Base-by-base conservation (phyloP, 78 protist species). In the Dictyostelium purpureum region DNA sequence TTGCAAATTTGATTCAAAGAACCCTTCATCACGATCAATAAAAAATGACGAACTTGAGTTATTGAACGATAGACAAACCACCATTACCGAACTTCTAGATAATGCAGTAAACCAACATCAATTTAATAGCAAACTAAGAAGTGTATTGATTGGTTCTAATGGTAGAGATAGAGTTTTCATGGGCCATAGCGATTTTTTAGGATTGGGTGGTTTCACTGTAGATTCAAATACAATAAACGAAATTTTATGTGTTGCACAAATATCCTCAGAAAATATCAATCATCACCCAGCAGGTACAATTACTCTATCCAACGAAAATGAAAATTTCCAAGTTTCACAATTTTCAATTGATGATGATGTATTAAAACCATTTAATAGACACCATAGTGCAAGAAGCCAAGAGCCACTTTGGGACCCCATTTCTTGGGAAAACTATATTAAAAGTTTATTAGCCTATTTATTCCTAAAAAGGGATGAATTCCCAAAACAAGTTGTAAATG, bases 131-230 rank as follows among this genome's bases (percentile, higher is more conserved):
- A 56, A 35, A 16, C 14, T 16, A 16, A 14, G 33, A 33, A 21
- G 31, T 2, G 77, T 59, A 1, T 0, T 89, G 12, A 42, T 74
- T 42, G 87, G 70, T 33, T 59, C 79, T 2, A 78, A 78, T 69
- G 94, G 94, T 26, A 69, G 94, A 74, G 70, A 89, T 70, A 9
- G 94, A n/a, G 38, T 89, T 21, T 89, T 89, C 33, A 89, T 89
- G 94, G 94, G 94, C 26, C 94, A 89, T 40, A 42, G 54, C 18
- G 94, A 89, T 70, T 31, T 89, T 24, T 56, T 45, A 21, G 94
- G 94, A 9, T 33, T 89, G 14, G 94, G 94, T 33, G 88, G 94
- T 6, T 73, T 59, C 88, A 89, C 94, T 24, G 31, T 89, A 6
- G 63, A 89, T 59, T 76, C 88, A 24, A 79, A 87, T 1, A 63